Evolutionary conservation across 345 rosid species (phyloP), one percentile per base, ranked within the genome.

Genomic region (Melaleuca quinquenervia): DNA sequence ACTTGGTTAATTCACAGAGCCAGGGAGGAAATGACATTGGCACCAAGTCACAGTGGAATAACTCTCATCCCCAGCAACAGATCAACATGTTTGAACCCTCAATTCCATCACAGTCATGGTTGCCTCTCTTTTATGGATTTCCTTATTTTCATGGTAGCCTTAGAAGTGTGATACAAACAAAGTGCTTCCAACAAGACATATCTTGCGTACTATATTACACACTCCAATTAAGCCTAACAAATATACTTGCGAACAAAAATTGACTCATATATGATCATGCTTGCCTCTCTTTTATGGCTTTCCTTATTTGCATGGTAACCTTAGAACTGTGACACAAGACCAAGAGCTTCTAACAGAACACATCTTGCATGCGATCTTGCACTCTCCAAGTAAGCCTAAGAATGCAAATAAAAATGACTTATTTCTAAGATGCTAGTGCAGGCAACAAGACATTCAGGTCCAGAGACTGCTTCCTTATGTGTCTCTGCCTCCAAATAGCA

Each of bases 361-460:
- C 41, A 41, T 41, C 41, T 41, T 41, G 4, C 41, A 4, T 41
- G 41, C 41, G 3, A 41, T 41, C 41, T 41, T 41, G 41, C 41
- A 41, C 41, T 41, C 41, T 41, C 41, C 41, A 41, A 4, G 3
- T 41, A 41, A 41, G 41, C 41, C 3, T 41, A 41, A 41, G 41
- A 41, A 41, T 55, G 27, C 1, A 1, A 55, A 55, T 13, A 62
- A n/a, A 58, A 64, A 70, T 70, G 0, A 70, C 78, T 70, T 24
- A 70, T 41, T 70, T 8, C 32, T 10, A 36, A 70, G 78, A 70
- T 70, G 78, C 78, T 36, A 1, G 27, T 75, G 75, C 62, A 85
- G 89, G 82, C 32, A 83, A 44, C 85, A 78, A 58, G 88, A 88
- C 52, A 45, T 36, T 52, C 86, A 74, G 13, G 26, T 52, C 44